phyloP scores from a whole-genome alignment of 306 rosid genomes.

The Astragalus glycyphyllos region DNA sequence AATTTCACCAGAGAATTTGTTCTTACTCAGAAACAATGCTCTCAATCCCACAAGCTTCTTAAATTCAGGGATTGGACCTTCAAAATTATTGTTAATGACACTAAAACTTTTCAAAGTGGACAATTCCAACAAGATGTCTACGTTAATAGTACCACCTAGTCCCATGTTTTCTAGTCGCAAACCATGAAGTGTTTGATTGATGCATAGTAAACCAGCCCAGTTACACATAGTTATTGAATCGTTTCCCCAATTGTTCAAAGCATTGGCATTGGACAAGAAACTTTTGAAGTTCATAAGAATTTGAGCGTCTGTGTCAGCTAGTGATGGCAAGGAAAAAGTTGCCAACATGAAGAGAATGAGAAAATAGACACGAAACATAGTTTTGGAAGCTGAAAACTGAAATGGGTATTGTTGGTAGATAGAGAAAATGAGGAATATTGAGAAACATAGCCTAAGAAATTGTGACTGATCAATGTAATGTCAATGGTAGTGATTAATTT shows the following conservation, averaged over 20 bases:
- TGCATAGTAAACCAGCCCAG: constrained; percentile 74
- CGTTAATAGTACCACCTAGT: constrained; percentile 58
- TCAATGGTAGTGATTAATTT: neutral
- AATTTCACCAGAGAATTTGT: constrained; percentile 66
- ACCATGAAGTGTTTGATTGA: constrained; percentile 30
- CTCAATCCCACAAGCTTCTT: constrained; percentile 47
- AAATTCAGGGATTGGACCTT: constrained; percentile 67
- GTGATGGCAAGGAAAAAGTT: constrained; percentile 34
- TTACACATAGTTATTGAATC: constrained; percentile 43
- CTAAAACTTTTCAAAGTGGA: constrained; percentile 58
- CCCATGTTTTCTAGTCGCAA: constrained; percentile 66
- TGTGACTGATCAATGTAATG: neutral
- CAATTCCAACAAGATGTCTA: constrained; percentile 48
- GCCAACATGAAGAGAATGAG: constrained; percentile 31
- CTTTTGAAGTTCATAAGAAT: constrained; percentile 61
- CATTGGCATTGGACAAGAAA: constrained; percentile 49
- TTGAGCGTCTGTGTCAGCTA: constrained; percentile 33
- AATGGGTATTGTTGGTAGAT: neutral
- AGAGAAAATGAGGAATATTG: neutral
- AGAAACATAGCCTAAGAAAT: constrained; percentile 24
- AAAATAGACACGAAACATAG: constrained; percentile 44
- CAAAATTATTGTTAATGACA: constrained; percentile 60
- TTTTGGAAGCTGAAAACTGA: constrained; percentile 29
- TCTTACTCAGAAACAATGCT: constrained; percentile 60
- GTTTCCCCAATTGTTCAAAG: constrained; percentile 61